Evolutionary conservation across 2,329 filamentous ascomycete species (phyloP), one percentile per base, ranked within the genome.

Genomic region (Penicillium paneum): DNA sequence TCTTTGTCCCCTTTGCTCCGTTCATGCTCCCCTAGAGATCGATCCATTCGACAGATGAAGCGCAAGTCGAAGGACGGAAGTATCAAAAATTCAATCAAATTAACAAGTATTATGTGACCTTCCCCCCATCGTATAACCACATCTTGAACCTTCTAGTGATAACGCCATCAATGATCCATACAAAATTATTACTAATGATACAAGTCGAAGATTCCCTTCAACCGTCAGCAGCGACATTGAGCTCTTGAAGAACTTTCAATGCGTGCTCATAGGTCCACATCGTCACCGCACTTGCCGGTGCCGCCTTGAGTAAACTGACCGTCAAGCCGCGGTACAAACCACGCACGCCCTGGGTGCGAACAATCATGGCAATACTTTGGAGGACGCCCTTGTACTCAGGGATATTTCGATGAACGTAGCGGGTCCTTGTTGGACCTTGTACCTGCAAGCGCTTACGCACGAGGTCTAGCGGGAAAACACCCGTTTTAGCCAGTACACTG

Each of bases 371-470:
- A 57, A 96, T 78, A 0, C 90, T 90, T 41, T 78, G 78, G 4
- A 84, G 64, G 0, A 95, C 84, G 4, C 86, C 84, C 5, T 77
- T 79, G 67, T 97, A 97, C 63, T 88, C 85, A 1, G 94, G 94
- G 10, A 97, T 96, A 67, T 96, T 91, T 65, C 84, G 83, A 73
- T 95, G 89, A 15, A 93, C 85, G 71, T 97, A 99, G 60, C 80
- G 80, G 35, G 75, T 76, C 58, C 92, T 80, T 56, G 89, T 96
- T 1, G 94, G 94, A 0, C 94, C 94, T 72, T 99, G 94, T 3
- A 99, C 91, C 75, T 99, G 94, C 62, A 99, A 81, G 43, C 94
- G 81, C 78, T 97, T 99, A 61, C 94, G 80, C 34, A 97, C 90
- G 28, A 96, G 84, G 70, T 99, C 94, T 24, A 99, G 80, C 15